Percentiles rank a stretch among this genome's conserved stretches.
phyloP scores from a whole-genome alignment of 2,329 filamentous ascomycete species.

The Cercospora sp. region DNA sequence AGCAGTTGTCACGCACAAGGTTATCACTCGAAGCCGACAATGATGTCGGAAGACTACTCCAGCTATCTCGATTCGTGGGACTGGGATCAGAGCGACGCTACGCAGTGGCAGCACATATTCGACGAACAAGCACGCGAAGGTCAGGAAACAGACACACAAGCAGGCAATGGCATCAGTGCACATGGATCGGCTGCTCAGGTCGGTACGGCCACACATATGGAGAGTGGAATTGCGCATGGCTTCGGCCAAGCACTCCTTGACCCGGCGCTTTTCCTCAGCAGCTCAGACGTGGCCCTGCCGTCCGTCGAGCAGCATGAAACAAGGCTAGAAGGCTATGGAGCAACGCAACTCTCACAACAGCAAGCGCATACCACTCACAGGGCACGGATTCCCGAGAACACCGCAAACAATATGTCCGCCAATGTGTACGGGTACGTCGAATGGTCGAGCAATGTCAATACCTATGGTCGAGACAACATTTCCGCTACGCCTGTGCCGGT shows the following conservation, averaged over 20 bases:
- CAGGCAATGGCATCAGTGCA: not conserved
- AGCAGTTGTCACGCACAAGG: not conserved
- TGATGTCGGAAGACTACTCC: slow-evolving; percentile 1
- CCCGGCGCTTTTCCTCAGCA: slow-evolving; percentile 2
- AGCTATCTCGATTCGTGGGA: slow-evolving; percentile 5
- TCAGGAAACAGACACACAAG: not conserved
- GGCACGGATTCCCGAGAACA: no score
- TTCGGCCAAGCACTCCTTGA: slow-evolving; percentile 2
- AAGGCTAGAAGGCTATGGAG: not conserved
- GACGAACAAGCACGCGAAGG: not conserved
- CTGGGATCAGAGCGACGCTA: not conserved
- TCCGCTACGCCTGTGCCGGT: not conserved
- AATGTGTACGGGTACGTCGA: not conserved
- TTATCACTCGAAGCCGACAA: not conserved
- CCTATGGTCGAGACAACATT: not conserved
- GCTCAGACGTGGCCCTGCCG: slow-evolving; percentile 1
- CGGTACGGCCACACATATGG: slow-evolving; percentile 7
- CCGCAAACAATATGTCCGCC: not conserved
- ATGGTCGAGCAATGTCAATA: not conserved
- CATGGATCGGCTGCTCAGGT: not conserved
- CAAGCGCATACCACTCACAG: not conserved
- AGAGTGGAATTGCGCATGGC: not conserved
- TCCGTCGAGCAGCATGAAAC: slow-evolving; percentile 12
- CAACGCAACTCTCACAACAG: not conserved
- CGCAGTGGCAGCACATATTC: slow-evolving; percentile 12